phyloP scores from a whole-genome alignment of 768 basidiomycete genomes.

The Lactarius akahatsu region DNA sequence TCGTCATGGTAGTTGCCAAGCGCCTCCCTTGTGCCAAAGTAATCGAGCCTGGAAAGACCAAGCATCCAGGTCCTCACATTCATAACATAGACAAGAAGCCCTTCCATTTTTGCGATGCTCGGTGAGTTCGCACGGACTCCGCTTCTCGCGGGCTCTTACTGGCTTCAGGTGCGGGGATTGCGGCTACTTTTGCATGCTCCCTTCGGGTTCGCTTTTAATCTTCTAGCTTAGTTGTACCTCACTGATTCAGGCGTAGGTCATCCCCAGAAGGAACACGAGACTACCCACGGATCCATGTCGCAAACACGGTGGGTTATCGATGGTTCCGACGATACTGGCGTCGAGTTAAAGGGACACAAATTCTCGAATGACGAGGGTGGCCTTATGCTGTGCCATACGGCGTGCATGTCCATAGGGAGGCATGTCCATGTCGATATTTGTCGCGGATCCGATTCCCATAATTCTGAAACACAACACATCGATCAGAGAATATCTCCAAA shows the following conservation, averaged over 20 bases:
- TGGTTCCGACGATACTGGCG: constrained; percentile 46
- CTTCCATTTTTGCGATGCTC: constrained; percentile 55
- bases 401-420: constrained; percentile 54
- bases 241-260: constrained; percentile 43
- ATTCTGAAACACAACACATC: constrained; percentile 48
- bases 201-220: constrained; percentile 42
- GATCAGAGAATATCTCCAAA: constrained; percentile 43
- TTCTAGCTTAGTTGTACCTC: not conserved
- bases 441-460: constrained; percentile 45
- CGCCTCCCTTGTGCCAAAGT: constrained; percentile 48
- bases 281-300: constrained; percentile 62
- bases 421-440: constrained; percentile 59
- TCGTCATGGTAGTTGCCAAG: constrained; percentile 41
- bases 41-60: constrained; percentile 43
- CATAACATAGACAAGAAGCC: constrained; percentile 46
- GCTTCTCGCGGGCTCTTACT: not conserved
- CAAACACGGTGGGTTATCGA: constrained; percentile 55
- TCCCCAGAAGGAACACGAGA: constrained; percentile 58
- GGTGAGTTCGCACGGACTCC: constrained; percentile 33
- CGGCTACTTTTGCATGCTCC: constrained; percentile 56
- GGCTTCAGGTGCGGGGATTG: constrained; percentile 49
- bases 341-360: constrained; percentile 55
- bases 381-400: constrained; percentile 60
- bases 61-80: constrained; percentile 48
- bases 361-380: constrained; percentile 56